These are phyloP conservation scores for Nitzschia palea DNA, from an alignment of 108 stramenopile genomes.

Conservation along the genomic window DNA sequence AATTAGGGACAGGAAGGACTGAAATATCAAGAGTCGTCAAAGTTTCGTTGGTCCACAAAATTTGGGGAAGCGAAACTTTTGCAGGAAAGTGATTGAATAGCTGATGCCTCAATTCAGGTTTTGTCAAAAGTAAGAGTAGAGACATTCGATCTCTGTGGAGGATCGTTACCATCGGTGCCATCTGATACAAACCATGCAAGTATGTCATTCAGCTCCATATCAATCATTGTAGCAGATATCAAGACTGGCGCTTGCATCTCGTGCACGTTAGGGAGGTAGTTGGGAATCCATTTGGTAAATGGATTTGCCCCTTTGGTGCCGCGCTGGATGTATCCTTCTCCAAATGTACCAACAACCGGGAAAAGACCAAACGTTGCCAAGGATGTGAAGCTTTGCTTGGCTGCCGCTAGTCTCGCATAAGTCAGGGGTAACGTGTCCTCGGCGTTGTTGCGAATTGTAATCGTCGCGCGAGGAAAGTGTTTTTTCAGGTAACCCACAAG, in stretches of 20 bases:
- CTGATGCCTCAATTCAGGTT: too few species aligned
- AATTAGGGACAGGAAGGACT: too few species aligned
- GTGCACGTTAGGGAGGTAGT: conserved; percentile 1
- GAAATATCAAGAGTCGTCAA: too few species aligned
- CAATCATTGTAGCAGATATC: not conserved
- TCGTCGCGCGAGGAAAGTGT: conserved; percentile 10
- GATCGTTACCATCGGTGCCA: too few species aligned
- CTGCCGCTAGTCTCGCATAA: conserved; percentile 31
- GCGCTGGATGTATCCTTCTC: conserved; percentile 21
- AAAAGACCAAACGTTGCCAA: conserved; percentile 29
- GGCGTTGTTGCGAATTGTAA: conserved; percentile 27
- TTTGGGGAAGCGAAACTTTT: too few species aligned
- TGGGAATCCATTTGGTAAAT: not conserved
- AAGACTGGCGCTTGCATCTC: not conserved
- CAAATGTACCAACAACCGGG: conserved; percentile 36
- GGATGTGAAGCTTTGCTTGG: conserved; percentile 12
- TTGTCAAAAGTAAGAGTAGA: too few species aligned
- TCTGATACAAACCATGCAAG: not conserved
- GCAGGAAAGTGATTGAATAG: too few species aligned
- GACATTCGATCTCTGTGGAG: too few species aligned
- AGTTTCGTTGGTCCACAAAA: too few species aligned
- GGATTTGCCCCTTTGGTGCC: not conserved
- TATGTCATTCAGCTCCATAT: not conserved
- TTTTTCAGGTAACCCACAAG: conserved; percentile 27
- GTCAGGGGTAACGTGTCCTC: conserved; percentile 35